Evolutionary conservation across 768 basidiomycete species (phyloP).

Genomic region (Dendrothele bispora): DNA sequence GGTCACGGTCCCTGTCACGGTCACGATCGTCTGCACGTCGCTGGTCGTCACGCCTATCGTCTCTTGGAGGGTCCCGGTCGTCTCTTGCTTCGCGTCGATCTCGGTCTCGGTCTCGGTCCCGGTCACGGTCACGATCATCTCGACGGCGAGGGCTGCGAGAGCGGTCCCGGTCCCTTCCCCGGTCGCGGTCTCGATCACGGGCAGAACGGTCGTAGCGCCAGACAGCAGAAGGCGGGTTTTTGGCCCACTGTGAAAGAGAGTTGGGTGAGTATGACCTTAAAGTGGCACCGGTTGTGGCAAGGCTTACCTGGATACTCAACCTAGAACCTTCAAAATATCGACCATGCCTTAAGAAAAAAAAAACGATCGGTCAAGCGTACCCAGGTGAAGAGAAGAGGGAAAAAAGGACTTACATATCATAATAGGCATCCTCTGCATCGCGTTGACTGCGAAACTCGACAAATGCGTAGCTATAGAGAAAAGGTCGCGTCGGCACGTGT

Average conservation of each 20-base stretch:
- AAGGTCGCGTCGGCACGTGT: slow-evolving; percentile 37
- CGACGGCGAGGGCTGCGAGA: slow-evolving; percentile 56
- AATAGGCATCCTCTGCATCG: slow-evolving; percentile 82
- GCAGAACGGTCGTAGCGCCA: slow-evolving; percentile 72
- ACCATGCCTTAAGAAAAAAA: slow-evolving; percentile 57
- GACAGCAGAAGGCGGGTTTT: slow-evolving; percentile 78
- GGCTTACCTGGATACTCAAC: slow-evolving; percentile 68
- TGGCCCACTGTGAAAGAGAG: slow-evolving; percentile 63
- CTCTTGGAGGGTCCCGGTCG: slow-evolving; percentile 11
- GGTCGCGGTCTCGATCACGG: slow-evolving; percentile 31
- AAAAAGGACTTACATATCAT: slow-evolving; percentile 64
- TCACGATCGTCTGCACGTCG: slow-evolving; percentile 2
- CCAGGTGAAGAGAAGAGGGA: neutral
- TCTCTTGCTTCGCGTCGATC: slow-evolving; percentile 22
- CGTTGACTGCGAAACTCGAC: slow-evolving; percentile 78
- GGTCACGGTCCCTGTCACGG: slow-evolving; percentile 27
- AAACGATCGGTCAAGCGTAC: neutral
- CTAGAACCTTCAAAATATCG: slow-evolving; percentile 72
- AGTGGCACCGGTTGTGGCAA: neutral
- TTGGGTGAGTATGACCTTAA: neutral
- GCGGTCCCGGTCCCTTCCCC: slow-evolving; percentile 39
- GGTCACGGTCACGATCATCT: slow-evolving; percentile 31
- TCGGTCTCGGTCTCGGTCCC: slow-evolving; percentile 34
- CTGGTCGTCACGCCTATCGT: neutral
- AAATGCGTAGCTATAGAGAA: slow-evolving; percentile 80